A percentile compares a stretch with the other conserved stretches of the same genome.
These are phyloP conservation scores for Colletotrichum eremochloae DNA, from an alignment of 2,329 filamentous ascomycete genomes.

Conservation along the genomic window DNA sequence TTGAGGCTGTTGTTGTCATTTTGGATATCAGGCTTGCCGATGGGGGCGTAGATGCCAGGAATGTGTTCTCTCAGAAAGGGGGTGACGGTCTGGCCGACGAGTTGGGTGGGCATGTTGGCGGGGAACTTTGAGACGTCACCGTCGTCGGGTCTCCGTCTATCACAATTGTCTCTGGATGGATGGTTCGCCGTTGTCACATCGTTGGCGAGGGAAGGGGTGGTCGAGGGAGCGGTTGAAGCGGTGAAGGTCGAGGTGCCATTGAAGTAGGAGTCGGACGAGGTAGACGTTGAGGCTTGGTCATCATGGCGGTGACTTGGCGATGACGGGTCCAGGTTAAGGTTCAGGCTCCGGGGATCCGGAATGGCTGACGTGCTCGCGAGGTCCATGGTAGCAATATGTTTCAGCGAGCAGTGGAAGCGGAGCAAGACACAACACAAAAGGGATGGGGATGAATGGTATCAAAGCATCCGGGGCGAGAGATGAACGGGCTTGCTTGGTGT, in stretches of 20 bases:
- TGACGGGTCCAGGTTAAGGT: slow-evolving; percentile 22
- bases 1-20: slow-evolving; percentile 52
- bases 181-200: slow-evolving; percentile 36
- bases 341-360: slow-evolving; percentile 39
- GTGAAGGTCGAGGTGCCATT: slow-evolving; percentile 39
- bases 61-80: slow-evolving; percentile 94
- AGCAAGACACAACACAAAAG: slow-evolving; percentile 12
- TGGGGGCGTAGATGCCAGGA: slow-evolving; percentile 86
- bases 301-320: slow-evolving; percentile 37
- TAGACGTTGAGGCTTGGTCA: slow-evolving; percentile 20
- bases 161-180: slow-evolving; percentile 60
- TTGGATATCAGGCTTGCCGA: slow-evolving; percentile 69
- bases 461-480: slow-evolving; percentile 38
- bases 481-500: slow-evolving; percentile 9
- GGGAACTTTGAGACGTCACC: slow-evolving; percentile 61
- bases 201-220: slow-evolving; percentile 18
- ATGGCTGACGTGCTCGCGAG: slow-evolving; percentile 41
- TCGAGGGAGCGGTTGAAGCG: slow-evolving; percentile 11
- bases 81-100: slow-evolving; percentile 82
- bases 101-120: slow-evolving; percentile 71
- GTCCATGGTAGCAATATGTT: slow-evolving; percentile 40
- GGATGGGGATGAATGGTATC: slow-evolving; percentile 14
- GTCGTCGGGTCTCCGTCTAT: slow-evolving; percentile 64
- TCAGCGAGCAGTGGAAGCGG: slow-evolving; percentile 26
- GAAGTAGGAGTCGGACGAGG: slow-evolving; percentile 28